Percentiles rank a stretch among this genome's conserved stretches.
These are phyloP conservation scores for Stenocarpella maydis DNA, from an alignment of 2,329 filamentous ascomycete genomes.

Conservation along the genomic window DNA sequence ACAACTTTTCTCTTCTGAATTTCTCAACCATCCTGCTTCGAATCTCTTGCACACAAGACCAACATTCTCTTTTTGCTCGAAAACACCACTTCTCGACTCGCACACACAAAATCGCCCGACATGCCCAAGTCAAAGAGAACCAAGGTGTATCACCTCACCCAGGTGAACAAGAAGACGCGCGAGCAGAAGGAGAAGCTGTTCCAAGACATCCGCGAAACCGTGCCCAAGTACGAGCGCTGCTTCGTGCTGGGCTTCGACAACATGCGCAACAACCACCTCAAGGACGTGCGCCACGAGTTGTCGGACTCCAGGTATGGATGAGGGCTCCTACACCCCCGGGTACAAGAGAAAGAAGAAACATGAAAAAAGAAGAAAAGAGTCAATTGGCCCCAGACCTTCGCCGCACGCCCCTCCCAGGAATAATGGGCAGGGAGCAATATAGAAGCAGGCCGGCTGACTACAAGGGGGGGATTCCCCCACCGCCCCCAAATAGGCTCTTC, in stretches of 20 bases:
- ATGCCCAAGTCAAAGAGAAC: constrained; percentile 98
- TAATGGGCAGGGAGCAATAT: background rate
- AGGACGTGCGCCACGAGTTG: constrained; percentile 86
- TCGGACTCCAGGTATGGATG: constrained; percentile 77
- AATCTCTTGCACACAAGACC: background rate
- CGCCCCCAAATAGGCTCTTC: constrained; percentile 72
- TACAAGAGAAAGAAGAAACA: too few relatives aligned
- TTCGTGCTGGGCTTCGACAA: constrained; percentile 95
- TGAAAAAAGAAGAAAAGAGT: background rate
- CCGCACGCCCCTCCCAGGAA: background rate
- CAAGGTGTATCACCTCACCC: constrained; percentile 87
- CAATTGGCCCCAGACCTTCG: constrained; percentile 23
- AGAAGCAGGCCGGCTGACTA: constrained; percentile 27
- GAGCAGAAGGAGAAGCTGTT: constrained; percentile 93
- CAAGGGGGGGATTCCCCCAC: background rate
- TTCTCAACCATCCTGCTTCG: background rate
- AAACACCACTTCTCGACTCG: background rate
- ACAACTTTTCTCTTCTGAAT: constrained; percentile 23
- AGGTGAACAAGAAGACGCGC: constrained; percentile 90
- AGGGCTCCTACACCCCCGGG: background rate
- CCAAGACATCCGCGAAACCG: constrained; percentile 83
- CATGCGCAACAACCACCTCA: constrained; percentile 97
- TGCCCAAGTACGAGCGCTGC: constrained; percentile 87
- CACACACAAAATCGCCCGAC: constrained; percentile 41
- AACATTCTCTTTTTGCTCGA: background rate